phyloP scores from a whole-genome alignment of 176 grass and related monocot species.

The Alloteropsis semialata region DNA sequence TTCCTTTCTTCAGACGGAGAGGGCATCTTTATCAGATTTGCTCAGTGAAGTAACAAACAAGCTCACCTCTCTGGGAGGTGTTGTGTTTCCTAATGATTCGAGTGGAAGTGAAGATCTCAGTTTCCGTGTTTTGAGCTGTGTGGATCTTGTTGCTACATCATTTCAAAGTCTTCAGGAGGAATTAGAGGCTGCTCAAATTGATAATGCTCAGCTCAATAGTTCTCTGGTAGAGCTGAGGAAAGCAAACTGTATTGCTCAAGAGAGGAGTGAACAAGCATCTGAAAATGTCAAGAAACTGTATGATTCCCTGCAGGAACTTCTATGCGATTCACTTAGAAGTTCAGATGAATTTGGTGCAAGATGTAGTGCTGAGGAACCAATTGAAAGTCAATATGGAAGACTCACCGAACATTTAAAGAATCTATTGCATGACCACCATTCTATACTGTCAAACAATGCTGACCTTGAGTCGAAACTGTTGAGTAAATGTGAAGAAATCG shows the following conservation, averaged over 20 bases:
- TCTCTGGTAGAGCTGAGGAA: conserved; percentile 42
- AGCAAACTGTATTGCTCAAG: conserved; percentile 41
- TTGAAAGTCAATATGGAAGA: conserved; percentile 52
- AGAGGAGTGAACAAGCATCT: conserved; percentile 52
- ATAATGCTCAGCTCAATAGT: conserved; percentile 51
- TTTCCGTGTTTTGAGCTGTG: conserved; percentile 38
- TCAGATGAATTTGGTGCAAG: conserved; percentile 26
- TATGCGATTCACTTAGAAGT: conserved; percentile 39
- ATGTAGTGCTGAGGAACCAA: conserved; percentile 40
- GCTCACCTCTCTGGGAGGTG: conserved; percentile 38
- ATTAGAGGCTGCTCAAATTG: conserved; percentile 49
- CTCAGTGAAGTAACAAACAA: conserved; percentile 49
- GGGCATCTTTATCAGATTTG: conserved; percentile 33
- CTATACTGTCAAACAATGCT: conserved; percentile 44
- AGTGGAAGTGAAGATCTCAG: conserved; percentile 31
- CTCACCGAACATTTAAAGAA: conserved; percentile 57
- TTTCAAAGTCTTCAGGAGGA: conserved; percentile 51
- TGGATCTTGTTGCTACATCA: conserved; percentile 53
- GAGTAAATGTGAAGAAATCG: conserved; percentile 71
- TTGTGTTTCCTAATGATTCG: conserved; percentile 38
- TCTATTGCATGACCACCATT: conserved; percentile 47
- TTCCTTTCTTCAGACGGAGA: conserved; percentile 59
- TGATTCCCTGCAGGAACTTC: conserved; percentile 49
- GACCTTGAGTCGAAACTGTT: conserved; percentile 60
- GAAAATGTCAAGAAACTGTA: conserved; percentile 52